Percentiles rank a stretch among this genome's conserved stretches.
phyloP scores from a whole-genome alignment of 805 yeast genomes.

The Starmerella tilneyi region DNA sequence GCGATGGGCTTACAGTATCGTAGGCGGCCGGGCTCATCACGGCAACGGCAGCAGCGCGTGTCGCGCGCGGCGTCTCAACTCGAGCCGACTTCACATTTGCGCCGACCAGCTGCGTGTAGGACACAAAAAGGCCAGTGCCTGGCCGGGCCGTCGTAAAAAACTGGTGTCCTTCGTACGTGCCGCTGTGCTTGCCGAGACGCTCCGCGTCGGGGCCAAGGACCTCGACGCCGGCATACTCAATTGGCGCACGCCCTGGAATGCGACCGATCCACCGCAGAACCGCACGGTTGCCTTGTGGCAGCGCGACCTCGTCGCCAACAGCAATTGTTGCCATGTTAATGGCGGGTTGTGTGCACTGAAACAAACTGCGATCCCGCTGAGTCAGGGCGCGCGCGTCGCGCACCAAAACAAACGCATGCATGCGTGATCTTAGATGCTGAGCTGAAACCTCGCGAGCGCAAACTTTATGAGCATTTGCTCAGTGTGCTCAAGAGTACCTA shows the following conservation, averaged over 20 bases:
- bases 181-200: conserved; percentile 69
- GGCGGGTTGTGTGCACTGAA: no score
- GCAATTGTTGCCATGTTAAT: conserved; percentile 20
- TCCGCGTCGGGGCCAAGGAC: conserved; percentile 48
- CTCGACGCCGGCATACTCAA: conserved; percentile 81
- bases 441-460: no score
- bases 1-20: conserved; percentile 12
- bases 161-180: conserved; percentile 58
- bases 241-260: conserved; percentile 54
- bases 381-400: no score
- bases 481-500: no score
- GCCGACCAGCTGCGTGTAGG: conserved; percentile 29
- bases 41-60: background rate
- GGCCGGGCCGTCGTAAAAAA: conserved; percentile 60
- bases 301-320: conserved; percentile 31
- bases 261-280: conserved; percentile 60
- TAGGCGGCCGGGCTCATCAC: conserved; percentile 3
- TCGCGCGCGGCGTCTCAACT: conserved; percentile 1
- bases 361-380: no score
- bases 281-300: conserved; percentile 63
- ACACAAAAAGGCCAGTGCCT: conserved; percentile 65
- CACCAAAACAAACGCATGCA: no score
- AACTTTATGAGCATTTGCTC: no score
- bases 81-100: conserved; percentile 17
- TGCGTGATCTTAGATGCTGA: no score